Evolutionary conservation across 78 protist genomes (phyloP), one percentile per base, ranked within the genome.

Genomic region (Mantamonas sphyraenae): DNA sequence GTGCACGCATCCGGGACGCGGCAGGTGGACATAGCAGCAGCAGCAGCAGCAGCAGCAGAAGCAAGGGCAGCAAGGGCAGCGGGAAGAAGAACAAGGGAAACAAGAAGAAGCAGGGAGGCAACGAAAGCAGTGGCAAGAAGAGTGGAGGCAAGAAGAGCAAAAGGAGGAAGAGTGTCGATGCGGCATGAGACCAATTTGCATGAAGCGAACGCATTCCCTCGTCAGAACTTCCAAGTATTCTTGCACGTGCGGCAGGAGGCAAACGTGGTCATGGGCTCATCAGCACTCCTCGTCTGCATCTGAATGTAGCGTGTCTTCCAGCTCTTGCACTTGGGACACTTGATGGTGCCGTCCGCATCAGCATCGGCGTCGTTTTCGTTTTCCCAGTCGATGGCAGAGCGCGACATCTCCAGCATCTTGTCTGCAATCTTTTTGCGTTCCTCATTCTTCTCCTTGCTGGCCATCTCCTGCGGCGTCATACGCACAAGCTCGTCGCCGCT

Each of bases 251-350:
- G 55, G 45, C 93, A 88, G 3, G 76, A 73, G 14, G 83, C 86
- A 28, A 82, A 91, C 31, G 86, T 82, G 12, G 90, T 84, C 83
- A 82, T 71, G 30, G 95, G 95, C 70, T 90, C 95, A 73, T 85
- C 90, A 35, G 90, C 94, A 39, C 82, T 67, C 14, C 95, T 58
- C 26, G 95, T 90, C 73, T 90, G 95, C 65, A 80, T 31, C 73
- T 87, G 92, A 53, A 19, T 64, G 71, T 81, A 90, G 26, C 86
- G 69, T 26, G 75, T 39, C 71, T 82, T 79, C 64, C 70, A 30
- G 53, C 87, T 71, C 61, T 81, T 77, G 74, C 95, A 90, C 59
- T 55, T 51, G 33, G 87, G 83, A 51, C 95, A 90, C 55, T 64
- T n/a, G 79, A 89, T 71, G 0, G 89, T 83, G 51, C 7, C n/a